These are phyloP conservation scores for Schrenkiella parvula DNA, from an alignment of 345 rosid species.

Conservation along the genomic window DNA sequence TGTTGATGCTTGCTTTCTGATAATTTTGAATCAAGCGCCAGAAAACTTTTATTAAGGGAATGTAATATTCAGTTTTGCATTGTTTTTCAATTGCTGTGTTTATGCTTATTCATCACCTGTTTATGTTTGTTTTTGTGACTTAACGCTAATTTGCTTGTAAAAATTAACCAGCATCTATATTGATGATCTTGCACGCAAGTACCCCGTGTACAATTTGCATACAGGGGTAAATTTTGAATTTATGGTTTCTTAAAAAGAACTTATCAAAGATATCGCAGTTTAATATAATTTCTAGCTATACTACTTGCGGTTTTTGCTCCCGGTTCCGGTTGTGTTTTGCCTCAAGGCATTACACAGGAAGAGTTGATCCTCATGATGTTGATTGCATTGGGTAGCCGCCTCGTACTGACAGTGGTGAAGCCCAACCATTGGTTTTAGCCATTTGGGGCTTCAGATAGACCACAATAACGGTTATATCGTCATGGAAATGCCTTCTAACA, in stretches of 20 bases:
- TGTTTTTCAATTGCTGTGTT: background rate
- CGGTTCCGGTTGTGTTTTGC: background rate
- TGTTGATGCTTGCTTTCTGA: conserved; percentile 21
- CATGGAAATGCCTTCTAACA: conserved; percentile 78
- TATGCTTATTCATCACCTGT: background rate
- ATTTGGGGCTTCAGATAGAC: conserved; percentile 40
- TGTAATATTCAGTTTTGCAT: conserved; percentile 14
- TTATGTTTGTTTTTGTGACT: background rate
- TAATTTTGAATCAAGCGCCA: conserved; percentile 22
- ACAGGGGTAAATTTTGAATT: conserved; percentile 24
- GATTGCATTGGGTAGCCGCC: conserved; percentile 40
- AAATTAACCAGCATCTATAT: background rate
- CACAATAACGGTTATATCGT: conserved; percentile 58
- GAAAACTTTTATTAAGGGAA: conserved; percentile 28
- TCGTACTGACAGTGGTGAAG: conserved; percentile 44
- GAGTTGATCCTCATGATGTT: conserved; percentile 15
- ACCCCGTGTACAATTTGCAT: conserved; percentile 26
- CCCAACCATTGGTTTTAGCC: conserved; percentile 8
- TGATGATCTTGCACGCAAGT: background rate
- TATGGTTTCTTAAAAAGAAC: conserved; percentile 2
- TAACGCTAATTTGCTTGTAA: background rate
- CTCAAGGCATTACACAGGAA: background rate
- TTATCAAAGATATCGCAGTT: conserved; percentile 11
- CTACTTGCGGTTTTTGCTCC: conserved; percentile 1
- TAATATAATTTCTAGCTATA: conserved; percentile 18